Evolutionary conservation across 345 rosid genomes (phyloP).

Genomic region (Geranium brycei): DNA sequence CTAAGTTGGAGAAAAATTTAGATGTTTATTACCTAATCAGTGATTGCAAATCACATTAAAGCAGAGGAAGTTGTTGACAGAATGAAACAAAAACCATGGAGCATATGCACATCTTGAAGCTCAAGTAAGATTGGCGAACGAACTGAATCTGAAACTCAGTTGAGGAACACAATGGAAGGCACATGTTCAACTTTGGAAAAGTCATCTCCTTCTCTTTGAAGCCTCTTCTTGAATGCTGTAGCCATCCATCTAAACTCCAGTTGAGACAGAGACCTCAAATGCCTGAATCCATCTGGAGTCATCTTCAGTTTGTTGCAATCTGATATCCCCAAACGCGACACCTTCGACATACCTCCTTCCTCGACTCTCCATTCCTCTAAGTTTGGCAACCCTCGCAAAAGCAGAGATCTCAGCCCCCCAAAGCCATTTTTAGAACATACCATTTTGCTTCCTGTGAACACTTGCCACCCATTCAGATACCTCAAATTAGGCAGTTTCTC

Average conservation of each 20-base stretch:
- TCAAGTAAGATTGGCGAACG: too few relatives aligned
- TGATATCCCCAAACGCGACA: conserved; percentile 20
- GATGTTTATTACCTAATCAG: too few relatives aligned
- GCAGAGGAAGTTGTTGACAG: too few relatives aligned
- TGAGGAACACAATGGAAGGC: not conserved
- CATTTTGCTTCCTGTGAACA: conserved; percentile 23
- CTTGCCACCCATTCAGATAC: conserved; percentile 14
- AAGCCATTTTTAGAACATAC: conserved; percentile 18
- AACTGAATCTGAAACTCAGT: not conserved
- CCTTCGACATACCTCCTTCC: conserved; percentile 29
- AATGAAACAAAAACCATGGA: too few relatives aligned
- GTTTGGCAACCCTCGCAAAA: conserved; percentile 1
- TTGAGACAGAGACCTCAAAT: not conserved
- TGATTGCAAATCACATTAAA: too few relatives aligned
- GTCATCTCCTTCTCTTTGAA: conserved; percentile 6
- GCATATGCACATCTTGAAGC: too few relatives aligned
- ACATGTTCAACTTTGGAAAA: not conserved
- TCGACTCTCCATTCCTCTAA: conserved; percentile 24
- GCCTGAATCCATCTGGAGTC: conserved; percentile 14
- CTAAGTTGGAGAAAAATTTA: too few relatives aligned
- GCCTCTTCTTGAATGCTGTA: conserved; percentile 16
- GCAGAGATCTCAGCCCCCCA: conserved; percentile 16
- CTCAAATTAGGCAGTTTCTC: conserved; percentile 28
- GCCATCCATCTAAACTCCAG: not conserved
- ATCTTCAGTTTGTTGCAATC: conserved; percentile 10